phyloP scores from a whole-genome alignment of 31 red algal species.

The Odonthalia washingtoniensis region DNA sequence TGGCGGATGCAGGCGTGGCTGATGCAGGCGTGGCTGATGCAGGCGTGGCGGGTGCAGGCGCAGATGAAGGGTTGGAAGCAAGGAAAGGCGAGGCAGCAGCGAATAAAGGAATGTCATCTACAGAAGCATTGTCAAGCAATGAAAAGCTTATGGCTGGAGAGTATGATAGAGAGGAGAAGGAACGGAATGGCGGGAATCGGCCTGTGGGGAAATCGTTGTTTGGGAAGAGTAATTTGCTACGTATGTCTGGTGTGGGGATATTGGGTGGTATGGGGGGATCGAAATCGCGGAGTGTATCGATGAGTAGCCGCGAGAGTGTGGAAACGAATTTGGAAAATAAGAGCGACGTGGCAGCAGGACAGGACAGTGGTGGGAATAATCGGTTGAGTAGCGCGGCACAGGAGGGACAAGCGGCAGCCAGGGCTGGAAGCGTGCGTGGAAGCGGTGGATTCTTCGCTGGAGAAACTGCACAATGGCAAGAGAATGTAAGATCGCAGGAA shows the following conservation, averaged over 20 bases:
- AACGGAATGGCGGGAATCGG: background rate
- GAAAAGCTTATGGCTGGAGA: no score
- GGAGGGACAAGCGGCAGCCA: background rate
- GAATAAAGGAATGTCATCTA: no score
- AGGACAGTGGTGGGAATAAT: background rate
- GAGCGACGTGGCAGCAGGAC: background rate
- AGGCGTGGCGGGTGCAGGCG: no score
- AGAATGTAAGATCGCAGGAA: slow-evolving; percentile 36
- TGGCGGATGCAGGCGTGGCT: no score
- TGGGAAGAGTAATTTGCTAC: slow-evolving; percentile 1
- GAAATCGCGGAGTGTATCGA: background rate
- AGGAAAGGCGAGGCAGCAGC: no score
- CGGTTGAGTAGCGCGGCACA: background rate
- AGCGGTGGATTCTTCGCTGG: slow-evolving; percentile 70
- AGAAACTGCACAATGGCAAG: slow-evolving; percentile 72
- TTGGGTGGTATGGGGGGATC: background rate
- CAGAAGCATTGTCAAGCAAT: no score
- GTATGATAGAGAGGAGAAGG: no score
- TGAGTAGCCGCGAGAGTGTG: background rate
- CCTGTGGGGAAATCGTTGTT: background rate
- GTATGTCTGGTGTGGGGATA: background rate
- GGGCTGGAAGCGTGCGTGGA: background rate
- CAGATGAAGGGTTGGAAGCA: no score
- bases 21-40: no score
- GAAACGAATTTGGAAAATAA: background rate